Evolutionary conservation across 176 grass and related monocot species (phyloP).

Genomic region (Poa pratensis): DNA sequence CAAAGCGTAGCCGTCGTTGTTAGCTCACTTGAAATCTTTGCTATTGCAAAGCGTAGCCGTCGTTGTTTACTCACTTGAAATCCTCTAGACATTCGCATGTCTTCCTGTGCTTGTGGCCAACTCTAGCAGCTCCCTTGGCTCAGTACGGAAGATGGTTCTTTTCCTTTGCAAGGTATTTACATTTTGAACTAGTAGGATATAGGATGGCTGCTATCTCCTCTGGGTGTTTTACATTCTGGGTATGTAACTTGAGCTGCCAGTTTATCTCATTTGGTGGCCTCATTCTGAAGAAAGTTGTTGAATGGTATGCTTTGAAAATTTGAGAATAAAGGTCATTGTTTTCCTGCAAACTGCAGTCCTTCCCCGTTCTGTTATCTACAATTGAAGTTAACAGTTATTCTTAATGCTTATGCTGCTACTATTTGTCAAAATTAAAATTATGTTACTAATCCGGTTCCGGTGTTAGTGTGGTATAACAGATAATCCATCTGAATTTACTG

Average conservation of each 20-base stretch:
- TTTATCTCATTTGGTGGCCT: slow-evolving; percentile 46
- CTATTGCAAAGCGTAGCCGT: no score
- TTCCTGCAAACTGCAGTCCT: background rate
- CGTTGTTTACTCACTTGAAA: no score
- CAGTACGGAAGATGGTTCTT: background rate
- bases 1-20: slow-evolving; percentile 9
- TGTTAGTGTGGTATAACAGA: background rate
- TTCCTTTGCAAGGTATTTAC: background rate
- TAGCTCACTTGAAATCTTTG: background rate
- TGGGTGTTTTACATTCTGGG: background rate
- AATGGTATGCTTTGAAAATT: slow-evolving; percentile 54
- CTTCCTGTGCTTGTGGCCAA: slow-evolving; percentile 7
- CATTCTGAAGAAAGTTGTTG: slow-evolving; percentile 79
- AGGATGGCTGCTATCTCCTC: background rate
- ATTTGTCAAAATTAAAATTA: background rate
- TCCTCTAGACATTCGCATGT: background rate
- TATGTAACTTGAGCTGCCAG: background rate
- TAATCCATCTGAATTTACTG: slow-evolving; percentile 12
- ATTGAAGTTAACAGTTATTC: background rate
- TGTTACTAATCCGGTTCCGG: background rate
- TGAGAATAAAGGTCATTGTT: background rate
- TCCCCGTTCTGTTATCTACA: background rate
- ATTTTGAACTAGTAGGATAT: background rate
- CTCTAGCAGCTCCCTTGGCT: background rate
- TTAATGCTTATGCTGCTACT: background rate